Evolutionary conservation across 108 stramenopile genomes (phyloP).

Genomic region (Seminavis robusta): DNA sequence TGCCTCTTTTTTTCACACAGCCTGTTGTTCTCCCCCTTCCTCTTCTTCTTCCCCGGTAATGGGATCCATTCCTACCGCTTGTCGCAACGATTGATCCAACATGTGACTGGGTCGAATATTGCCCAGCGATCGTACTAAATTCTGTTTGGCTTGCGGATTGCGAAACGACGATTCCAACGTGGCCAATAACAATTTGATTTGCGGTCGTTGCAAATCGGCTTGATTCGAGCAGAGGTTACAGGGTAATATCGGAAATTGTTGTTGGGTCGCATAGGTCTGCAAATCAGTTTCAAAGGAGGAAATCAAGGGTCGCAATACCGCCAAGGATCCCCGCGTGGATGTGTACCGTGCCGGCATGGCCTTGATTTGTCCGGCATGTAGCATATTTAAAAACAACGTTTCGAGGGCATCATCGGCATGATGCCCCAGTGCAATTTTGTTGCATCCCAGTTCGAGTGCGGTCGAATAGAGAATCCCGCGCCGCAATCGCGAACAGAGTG

Average conservation of each 20-base stretch:
- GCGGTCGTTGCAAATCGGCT: conserved; percentile 38
- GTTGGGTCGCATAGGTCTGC: conserved; percentile 16
- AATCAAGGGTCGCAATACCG: conserved; percentile 44
- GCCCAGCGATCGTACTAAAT: conserved; percentile 31
- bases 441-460: conserved; percentile 28
- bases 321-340: conserved; percentile 21
- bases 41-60: conserved; percentile 38
- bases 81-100: conserved; percentile 31
- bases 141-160: conserved; percentile 38
- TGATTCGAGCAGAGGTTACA: conserved; percentile 55
- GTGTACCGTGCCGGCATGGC: conserved; percentile 52
- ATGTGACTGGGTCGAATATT: conserved; percentile 42
- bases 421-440: conserved; percentile 39
- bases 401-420: conserved; percentile 55
- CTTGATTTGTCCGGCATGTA: conserved; percentile 39
- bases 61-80: conserved; percentile 39
- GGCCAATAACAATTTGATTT: conserved; percentile 30
- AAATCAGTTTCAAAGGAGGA: conserved; percentile 35
- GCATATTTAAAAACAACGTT: conserved; percentile 45
- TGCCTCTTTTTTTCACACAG: too few relatives aligned
- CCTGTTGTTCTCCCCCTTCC: too few relatives aligned
- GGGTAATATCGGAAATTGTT: conserved; percentile 44
- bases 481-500: conserved; percentile 30
- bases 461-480: conserved; percentile 39
- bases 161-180: conserved; percentile 25